Evolutionary conservation across 2,329 filamentous ascomycete species (phyloP).

Genomic region (Cladophialophora yegresii): DNA sequence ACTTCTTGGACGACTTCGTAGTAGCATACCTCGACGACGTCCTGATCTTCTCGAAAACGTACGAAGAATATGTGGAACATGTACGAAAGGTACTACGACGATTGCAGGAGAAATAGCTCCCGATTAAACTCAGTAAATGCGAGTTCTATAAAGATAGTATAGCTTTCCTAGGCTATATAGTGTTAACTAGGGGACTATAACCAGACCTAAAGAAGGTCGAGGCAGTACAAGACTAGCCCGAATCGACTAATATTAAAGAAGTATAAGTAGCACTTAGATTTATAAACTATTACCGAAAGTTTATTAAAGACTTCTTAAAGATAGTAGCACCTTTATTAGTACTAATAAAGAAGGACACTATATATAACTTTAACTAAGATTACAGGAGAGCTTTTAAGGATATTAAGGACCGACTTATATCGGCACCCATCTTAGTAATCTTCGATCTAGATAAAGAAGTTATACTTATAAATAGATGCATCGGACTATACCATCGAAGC

Average conservation of each 20-base stretch:
- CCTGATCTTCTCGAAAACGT: no score
- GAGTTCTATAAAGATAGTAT: constrained; percentile 1
- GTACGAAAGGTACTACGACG: not conserved
- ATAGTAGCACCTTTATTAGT: not conserved
- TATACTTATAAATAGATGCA: constrained; percentile 26
- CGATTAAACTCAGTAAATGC: not conserved
- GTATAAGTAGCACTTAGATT: not conserved
- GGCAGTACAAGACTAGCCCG: not conserved
- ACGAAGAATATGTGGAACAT: no score
- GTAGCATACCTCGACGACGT: no score
- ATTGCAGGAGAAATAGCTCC: not conserved
- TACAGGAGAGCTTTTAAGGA: constrained; percentile 23
- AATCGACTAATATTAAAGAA: not conserved
- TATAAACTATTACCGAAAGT: constrained; percentile 1
- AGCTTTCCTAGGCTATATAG: not conserved
- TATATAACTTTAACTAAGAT: not conserved
- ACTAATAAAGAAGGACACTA: constrained; percentile 3
- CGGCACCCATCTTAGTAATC: constrained; percentile 19
- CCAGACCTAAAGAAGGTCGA: not conserved
- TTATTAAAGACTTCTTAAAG: constrained; percentile 2
- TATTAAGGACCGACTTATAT: not conserved
- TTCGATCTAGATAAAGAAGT: constrained; percentile 24
- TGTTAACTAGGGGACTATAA: not conserved
- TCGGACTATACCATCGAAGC: constrained; percentile 23
- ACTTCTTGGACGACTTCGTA: no score